Percentiles rank a stretch among this genome's conserved stretches.
These are phyloP conservation scores for Thraustotheca clavata DNA, from an alignment of 352 stramenopile species.

Conservation along the genomic window DNA sequence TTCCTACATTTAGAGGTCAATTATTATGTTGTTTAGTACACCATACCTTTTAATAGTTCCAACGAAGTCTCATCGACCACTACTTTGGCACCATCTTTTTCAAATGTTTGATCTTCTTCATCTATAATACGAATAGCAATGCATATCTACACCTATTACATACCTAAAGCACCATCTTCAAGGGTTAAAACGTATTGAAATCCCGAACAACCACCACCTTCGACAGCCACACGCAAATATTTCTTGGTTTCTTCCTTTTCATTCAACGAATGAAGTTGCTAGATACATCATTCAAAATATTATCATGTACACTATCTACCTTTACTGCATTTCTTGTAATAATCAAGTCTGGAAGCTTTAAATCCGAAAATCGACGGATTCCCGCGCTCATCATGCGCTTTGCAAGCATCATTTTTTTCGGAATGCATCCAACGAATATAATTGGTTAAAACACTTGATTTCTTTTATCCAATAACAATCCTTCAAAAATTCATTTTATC, in stretches of 20 bases:
- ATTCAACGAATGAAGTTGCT: constrained; percentile 43
- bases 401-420: not conserved
- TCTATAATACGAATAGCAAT: not conserved
- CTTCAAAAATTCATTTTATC: too few relatives aligned
- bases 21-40: not conserved
- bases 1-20: constrained; percentile 34
- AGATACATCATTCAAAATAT: constrained; percentile 28
- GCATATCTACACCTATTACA: not conserved
- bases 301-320: constrained; percentile 20
- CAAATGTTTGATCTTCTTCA: constrained; percentile 48
- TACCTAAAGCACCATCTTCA: constrained; percentile 44
- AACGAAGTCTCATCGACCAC: constrained; percentile 92
- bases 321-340: constrained; percentile 58
- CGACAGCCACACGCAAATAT: constrained; percentile 79
- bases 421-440: too few relatives aligned
- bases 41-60: constrained; percentile 80
- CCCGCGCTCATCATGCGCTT: not conserved
- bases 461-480: too few relatives aligned
- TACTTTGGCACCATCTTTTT: constrained; percentile 77
- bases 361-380: constrained; percentile 23
- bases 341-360: constrained; percentile 44
- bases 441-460: too few relatives aligned
- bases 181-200: constrained; percentile 92
- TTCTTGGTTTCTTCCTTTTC: constrained; percentile 29
- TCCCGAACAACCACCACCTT: constrained; percentile 89